Conservation (phyloP, 257 asterid genomes). For the Marsdenia floribunda region DNA sequence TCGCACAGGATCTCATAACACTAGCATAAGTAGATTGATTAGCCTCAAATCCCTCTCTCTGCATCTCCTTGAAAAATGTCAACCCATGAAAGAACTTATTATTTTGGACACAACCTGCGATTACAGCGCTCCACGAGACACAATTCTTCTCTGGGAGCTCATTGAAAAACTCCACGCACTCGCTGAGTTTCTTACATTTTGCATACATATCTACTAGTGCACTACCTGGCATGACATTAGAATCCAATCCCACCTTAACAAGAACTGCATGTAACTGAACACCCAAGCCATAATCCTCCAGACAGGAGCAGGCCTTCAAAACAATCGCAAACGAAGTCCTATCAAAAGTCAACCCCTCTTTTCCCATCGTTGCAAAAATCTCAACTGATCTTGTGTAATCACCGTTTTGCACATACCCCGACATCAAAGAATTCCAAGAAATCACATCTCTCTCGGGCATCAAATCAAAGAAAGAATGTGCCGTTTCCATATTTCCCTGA, state of each 20-base stretch:
- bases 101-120: conserved; percentile 73
- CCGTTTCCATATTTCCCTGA: conserved; percentile 36
- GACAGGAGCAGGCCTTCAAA: conserved; percentile 54
- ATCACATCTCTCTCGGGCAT: conserved; percentile 74
- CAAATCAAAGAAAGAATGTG: conserved; percentile 40
- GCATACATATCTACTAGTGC: conserved; percentile 82
- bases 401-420: conserved; percentile 69
- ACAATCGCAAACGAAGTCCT: conserved; percentile 63
- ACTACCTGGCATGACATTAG: conserved; percentile 70
- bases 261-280: conserved; percentile 60
- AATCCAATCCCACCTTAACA: conserved; percentile 49
- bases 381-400: conserved; percentile 35
- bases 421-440: conserved; percentile 83
- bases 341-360: conserved; percentile 51
- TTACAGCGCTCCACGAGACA: conserved; percentile 88
- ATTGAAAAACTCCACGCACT: conserved; percentile 41
- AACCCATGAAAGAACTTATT: conserved; percentile 45
- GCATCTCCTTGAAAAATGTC: conserved; percentile 64
- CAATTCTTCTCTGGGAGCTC: conserved; percentile 61
- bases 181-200: conserved; percentile 65
- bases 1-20: conserved; percentile 67
- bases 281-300: conserved; percentile 45
- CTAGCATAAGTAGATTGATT: conserved; percentile 86
- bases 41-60: conserved; percentile 55
- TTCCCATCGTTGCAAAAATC: conserved; percentile 51